Evolutionary conservation across 2,329 filamentous ascomycete genomes (phyloP).

Genomic region (Tolypocladium ophioglossoides): DNA sequence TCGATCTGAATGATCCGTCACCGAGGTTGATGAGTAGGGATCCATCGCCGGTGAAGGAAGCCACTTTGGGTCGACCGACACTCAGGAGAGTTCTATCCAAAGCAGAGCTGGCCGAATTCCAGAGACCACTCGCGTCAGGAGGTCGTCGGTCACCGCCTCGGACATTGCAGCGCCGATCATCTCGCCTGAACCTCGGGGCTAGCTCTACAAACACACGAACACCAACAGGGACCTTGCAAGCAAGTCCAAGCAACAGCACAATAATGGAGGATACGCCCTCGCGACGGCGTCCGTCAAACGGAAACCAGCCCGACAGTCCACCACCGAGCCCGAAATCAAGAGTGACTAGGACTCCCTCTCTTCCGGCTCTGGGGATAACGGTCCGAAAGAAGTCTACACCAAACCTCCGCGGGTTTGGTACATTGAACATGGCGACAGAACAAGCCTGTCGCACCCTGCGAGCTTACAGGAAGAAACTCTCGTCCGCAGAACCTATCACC

Average conservation of each 20-base stretch:
- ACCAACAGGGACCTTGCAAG: slow-evolving; percentile 26
- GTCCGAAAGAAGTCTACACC: slow-evolving; percentile 37
- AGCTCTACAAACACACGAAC: slow-evolving; percentile 23
- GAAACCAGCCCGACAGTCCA: slow-evolving; percentile 34
- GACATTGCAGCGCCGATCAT: slow-evolving; percentile 42
- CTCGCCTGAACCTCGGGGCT: slow-evolving; percentile 34
- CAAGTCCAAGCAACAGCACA: slow-evolving; percentile 27
- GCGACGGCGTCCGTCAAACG: slow-evolving; percentile 34
- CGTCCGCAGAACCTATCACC: slow-evolving; percentile 44
- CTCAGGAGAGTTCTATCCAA: slow-evolving; percentile 79
- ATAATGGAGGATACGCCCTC: slow-evolving; percentile 36
- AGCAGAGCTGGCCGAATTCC: slow-evolving; percentile 75
- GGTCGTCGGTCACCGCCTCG: slow-evolving; percentile 47
- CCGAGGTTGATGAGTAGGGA: slow-evolving; percentile 35
- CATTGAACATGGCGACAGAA: slow-evolving; percentile 52
- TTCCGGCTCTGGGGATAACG: slow-evolving; percentile 35
- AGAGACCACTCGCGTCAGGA: slow-evolving; percentile 35
- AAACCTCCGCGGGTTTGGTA: slow-evolving; percentile 40
- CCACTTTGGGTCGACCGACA: slow-evolving; percentile 54
- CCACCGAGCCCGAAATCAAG: slow-evolving; percentile 39
- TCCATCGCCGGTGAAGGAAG: slow-evolving; percentile 42
- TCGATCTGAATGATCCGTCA: slow-evolving; percentile 38
- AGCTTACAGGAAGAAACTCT: slow-evolving; percentile 52
- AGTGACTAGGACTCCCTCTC: slow-evolving; percentile 39
- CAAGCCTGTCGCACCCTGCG: slow-evolving; percentile 52